phyloP scores from a whole-genome alignment of 495 filamentous ascomycete species.

The Penicillium maclennaniae region DNA sequence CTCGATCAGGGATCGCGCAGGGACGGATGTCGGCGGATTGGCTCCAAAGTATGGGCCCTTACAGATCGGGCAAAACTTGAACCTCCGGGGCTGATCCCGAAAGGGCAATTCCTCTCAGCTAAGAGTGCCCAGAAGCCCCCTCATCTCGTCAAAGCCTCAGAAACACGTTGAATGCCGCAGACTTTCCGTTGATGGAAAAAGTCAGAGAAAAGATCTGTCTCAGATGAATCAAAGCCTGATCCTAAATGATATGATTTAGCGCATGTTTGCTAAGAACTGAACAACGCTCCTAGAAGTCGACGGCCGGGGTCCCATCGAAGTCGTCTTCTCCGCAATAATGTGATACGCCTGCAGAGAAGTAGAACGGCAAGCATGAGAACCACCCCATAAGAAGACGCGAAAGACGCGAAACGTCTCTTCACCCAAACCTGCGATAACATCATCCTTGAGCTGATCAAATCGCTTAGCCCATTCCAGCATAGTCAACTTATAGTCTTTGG shows the following conservation, averaged over 20 bases:
- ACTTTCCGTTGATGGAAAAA: too few relatives aligned
- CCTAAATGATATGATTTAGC: neutral
- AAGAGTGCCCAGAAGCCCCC: too few relatives aligned
- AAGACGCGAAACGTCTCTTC: constrained; percentile 13
- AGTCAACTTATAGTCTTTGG: constrained; percentile 14
- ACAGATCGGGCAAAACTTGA: neutral
- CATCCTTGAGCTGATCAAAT: constrained; percentile 7
- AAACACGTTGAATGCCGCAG: too few relatives aligned
- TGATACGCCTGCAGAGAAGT: constrained; percentile 16
- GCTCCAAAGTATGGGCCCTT: neutral
- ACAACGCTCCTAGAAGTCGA: constrained; percentile 3
- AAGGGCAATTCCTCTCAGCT: too few relatives aligned
- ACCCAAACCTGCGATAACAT: constrained; percentile 14
- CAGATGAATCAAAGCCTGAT: too few relatives aligned
- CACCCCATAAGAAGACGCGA: constrained; percentile 14
- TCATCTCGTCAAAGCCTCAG: too few relatives aligned
- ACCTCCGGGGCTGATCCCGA: too few relatives aligned
- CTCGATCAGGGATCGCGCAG: neutral
- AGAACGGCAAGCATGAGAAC: constrained; percentile 10
- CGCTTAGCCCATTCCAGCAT: constrained; percentile 18
- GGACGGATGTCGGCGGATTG: too few relatives aligned
- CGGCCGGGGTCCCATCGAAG: constrained; percentile 7
- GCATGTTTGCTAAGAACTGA: constrained; percentile 10
- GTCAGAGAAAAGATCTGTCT: too few relatives aligned
- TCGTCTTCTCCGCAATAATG: constrained; percentile 9